Percentiles rank a stretch among this genome's conserved stretches.
These are phyloP conservation scores for Blastocystis sp. DNA, from an alignment of 352 stramenopile species.

Conservation along the genomic window DNA sequence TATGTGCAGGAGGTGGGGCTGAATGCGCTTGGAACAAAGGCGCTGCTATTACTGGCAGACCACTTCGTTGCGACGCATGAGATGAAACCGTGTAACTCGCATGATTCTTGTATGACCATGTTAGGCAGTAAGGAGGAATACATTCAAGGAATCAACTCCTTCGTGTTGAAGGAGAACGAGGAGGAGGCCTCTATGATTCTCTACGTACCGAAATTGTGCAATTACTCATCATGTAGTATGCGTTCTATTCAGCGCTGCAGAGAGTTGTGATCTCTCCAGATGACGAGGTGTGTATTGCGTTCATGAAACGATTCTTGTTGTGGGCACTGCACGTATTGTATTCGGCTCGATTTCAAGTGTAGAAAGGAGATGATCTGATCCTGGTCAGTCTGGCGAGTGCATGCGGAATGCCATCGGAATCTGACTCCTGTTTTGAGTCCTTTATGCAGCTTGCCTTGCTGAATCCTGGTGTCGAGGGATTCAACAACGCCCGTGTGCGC, in stretches of 20 bases:
- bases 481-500: not conserved
- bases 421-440: not conserved
- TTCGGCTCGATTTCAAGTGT: not conserved
- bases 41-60: constrained; percentile 32
- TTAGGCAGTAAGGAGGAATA: constrained; percentile 1
- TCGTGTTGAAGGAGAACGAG: not conserved
- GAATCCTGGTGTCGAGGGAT: not conserved
- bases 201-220: not conserved
- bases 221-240: not conserved
- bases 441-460: not conserved
- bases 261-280: not conserved
- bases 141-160: not conserved
- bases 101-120: not conserved
- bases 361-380: not conserved
- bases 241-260: not conserved
- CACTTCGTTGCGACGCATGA: not conserved
- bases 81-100: not conserved
- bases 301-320: not conserved
- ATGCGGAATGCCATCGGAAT: not conserved
- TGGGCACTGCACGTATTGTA: not conserved
- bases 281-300: not conserved
- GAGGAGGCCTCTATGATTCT: not conserved
- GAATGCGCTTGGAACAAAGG: not conserved
- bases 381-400: not conserved
- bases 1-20: not conserved